Evolutionary conservation across 768 basidiomycete genomes (phyloP), one percentile per base, ranked within the genome.

Genomic region (Sporobolomyces phaffii): DNA sequence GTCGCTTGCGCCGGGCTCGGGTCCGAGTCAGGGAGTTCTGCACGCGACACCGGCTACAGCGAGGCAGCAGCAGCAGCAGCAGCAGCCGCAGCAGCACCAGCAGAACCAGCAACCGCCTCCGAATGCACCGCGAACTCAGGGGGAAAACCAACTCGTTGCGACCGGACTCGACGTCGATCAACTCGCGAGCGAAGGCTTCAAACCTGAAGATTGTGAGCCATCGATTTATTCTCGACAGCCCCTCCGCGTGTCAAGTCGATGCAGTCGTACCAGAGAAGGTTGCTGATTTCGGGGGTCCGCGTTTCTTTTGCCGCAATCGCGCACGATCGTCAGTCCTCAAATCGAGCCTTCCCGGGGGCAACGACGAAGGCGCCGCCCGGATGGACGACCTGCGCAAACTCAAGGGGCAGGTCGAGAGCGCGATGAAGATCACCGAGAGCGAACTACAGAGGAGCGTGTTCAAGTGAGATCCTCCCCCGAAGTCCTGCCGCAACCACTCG

Each of bases 391-490:
- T 77, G 67, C 64, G 73, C 88, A 87, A 86, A 75, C 80, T 92
- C 62, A 92, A 90, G 77, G 78, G 83, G n/a, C 89, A 89, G 76
- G 78, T 94, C 34, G 85, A 83, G 53, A 79, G 80, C 7, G 82
- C 86, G 26, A 88, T 87, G 74, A 84, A 85, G 64, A 86, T 85
- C 52, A 89, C 88, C 3, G 84, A 87, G 3, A 79, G 84, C 9
- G 89, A 94, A 68, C 78, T 99, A 40, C 91, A 96, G 79, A 84
- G 84, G 68, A 96, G 87, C 74, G 93, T 98, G 0, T 96, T 96
- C 82, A 90, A 93, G 80, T 88, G 72, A 43, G 82, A 69, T 10
- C 18, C 7, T 26, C 31, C 2, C 29, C 31, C 34, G 52, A 38
- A 38, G 5, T 11, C 26, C 20, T 40, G 7, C 29, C 15, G 20